phyloP scores from a whole-genome alignment of 352 stramenopile genomes.

The Pythium insidiosum region DNA sequence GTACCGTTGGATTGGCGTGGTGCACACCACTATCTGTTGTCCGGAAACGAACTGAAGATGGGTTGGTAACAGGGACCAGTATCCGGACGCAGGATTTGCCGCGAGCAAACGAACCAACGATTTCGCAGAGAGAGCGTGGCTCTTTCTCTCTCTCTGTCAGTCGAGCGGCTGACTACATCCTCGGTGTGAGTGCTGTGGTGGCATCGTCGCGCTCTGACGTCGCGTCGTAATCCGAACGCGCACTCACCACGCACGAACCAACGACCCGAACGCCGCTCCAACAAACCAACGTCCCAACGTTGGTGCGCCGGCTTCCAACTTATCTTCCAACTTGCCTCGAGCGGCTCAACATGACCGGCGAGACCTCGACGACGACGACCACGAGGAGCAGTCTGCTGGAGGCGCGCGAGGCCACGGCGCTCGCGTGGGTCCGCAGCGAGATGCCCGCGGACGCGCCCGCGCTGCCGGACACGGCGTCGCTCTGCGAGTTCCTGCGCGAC shows the following conservation, averaged over 20 bases:
- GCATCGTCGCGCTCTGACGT: too few relatives aligned
- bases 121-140: too few relatives aligned
- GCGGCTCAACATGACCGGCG: not conserved
- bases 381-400: constrained; percentile 4
- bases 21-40: not conserved
- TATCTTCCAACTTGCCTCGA: not conserved
- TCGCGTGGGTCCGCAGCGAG: constrained; percentile 60
- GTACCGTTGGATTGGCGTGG: not conserved
- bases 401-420: constrained; percentile 10
- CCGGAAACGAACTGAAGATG: not conserved
- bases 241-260: too few relatives aligned
- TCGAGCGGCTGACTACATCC: too few relatives aligned
- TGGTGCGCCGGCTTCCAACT: too few relatives aligned
- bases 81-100: too few relatives aligned
- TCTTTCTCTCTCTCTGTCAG: too few relatives aligned
- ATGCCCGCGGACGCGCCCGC: constrained; percentile 26
- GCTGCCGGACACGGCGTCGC: constrained; percentile 19
- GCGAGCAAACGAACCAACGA: too few relatives aligned
- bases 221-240: not conserved
- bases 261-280: too few relatives aligned
- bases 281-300: too few relatives aligned
- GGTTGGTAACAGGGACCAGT: not conserved
- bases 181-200: too few relatives aligned
- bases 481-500: constrained; percentile 72
- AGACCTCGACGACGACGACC: not conserved